phyloP scores from a whole-genome alignment of 805 yeast species.

The Scheffersomyces amazonensis region DNA sequence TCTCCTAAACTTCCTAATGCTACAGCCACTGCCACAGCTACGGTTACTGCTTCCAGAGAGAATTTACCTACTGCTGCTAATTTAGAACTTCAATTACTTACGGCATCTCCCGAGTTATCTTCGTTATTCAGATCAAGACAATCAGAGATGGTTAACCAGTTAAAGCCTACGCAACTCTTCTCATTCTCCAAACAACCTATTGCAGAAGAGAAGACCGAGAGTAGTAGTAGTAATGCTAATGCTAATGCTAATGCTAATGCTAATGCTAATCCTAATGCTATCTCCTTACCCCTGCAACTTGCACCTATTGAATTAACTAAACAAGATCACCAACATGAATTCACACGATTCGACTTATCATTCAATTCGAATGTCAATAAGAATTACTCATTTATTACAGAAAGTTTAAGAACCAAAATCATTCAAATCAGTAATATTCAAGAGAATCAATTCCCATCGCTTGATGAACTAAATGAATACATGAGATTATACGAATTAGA shows the following conservation, averaged over 20 bases:
- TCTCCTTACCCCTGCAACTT: too few relatives aligned
- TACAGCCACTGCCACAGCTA: background rate
- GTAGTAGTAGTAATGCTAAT: background rate
- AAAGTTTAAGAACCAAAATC: slow-evolving; percentile 52
- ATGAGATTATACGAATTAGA: slow-evolving; percentile 71
- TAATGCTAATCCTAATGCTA: background rate
- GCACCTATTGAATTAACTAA: too few relatives aligned
- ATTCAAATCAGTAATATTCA: slow-evolving; percentile 50
- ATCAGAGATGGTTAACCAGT: slow-evolving; percentile 33
- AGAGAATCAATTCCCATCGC: slow-evolving; percentile 65
- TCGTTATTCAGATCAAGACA: slow-evolving; percentile 61
- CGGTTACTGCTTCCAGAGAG: background rate
- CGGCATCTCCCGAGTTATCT: background rate
- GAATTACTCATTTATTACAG: slow-evolving; percentile 29
- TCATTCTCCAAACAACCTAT: background rate
- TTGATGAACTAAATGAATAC: slow-evolving; percentile 74
- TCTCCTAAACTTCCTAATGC: background rate
- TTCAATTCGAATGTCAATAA: background rate
- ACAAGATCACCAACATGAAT: too few relatives aligned
- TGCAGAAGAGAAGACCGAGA: background rate
- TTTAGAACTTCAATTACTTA: background rate
- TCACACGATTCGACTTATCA: background rate
- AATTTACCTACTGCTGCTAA: background rate
- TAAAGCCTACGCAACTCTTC: background rate
- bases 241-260: too few relatives aligned